Conservation (phyloP, 345 rosid genomes). For the Arabidopsis arenosa region DNA sequence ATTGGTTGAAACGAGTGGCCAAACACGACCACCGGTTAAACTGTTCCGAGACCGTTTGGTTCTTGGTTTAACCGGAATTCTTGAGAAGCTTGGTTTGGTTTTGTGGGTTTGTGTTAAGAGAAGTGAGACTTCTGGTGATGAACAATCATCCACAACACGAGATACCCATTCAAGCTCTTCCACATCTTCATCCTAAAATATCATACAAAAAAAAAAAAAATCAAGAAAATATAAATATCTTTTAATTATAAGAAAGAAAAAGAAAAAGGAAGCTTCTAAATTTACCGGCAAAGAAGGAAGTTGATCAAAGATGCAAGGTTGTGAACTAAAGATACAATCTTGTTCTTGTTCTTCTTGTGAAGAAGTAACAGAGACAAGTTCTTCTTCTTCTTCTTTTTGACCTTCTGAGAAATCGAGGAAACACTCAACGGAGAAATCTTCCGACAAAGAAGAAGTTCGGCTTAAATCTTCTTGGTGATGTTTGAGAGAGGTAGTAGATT, state of each 20-base stretch:
- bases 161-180: conserved; percentile 95
- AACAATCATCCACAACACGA: conserved; percentile 82
- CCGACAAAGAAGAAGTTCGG: conserved; percentile 41
- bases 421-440: conserved; percentile 75
- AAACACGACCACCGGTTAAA: conserved; percentile 70
- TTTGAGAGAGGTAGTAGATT: conserved; percentile 37
- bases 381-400: conserved; percentile 51
- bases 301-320: conserved; percentile 41
- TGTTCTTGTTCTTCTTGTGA: conserved; percentile 53
- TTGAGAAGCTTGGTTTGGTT: conserved; percentile 49
- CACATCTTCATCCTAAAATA: conserved; percentile 77
- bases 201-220: not conserved
- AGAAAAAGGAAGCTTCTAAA: not conserved
- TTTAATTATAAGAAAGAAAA: not conserved
- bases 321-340: conserved; percentile 30
- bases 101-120: conserved; percentile 52
- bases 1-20: conserved; percentile 50
- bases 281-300: conserved; percentile 45
- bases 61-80: conserved; percentile 63
- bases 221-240: not conserved
- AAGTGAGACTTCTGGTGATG: conserved; percentile 73
- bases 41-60: conserved; percentile 55
- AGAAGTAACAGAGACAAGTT: conserved; percentile 52
- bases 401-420: conserved; percentile 69
- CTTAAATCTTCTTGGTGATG: conserved; percentile 51